A percentile compares a stretch with the other conserved stretches of the same genome.
phyloP scores from a whole-genome alignment of 2,329 filamentous ascomycete genomes.

The Setomelanomma holmii region DNA sequence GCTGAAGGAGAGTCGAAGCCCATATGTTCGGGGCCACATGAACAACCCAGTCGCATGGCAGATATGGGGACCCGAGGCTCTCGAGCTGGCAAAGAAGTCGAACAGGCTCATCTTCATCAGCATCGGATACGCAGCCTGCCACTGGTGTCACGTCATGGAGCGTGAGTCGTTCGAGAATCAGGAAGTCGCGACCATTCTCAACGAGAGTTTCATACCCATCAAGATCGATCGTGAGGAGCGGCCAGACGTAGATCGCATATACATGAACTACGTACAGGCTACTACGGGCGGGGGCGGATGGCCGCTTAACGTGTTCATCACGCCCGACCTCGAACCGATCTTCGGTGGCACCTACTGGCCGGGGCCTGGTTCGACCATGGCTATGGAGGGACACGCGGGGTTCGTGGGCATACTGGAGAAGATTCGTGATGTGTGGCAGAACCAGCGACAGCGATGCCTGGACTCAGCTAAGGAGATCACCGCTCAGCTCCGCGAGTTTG shows the following conservation, averaged over 20 bases:
- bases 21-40: slow-evolving; percentile 76
- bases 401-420: slow-evolving; percentile 86
- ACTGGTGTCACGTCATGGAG: slow-evolving; percentile 91
- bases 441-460: slow-evolving; percentile 82
- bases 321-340: slow-evolving; percentile 88
- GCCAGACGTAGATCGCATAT: slow-evolving; percentile 92
- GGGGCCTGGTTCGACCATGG: slow-evolving; percentile 69
- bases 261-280: slow-evolving; percentile 98
- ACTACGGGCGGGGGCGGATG: slow-evolving; percentile 90
- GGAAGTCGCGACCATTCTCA: slow-evolving; percentile 81
- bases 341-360: slow-evolving; percentile 98
- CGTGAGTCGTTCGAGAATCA: slow-evolving; percentile 88
- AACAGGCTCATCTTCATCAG: slow-evolving; percentile 93
- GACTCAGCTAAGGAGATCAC: slow-evolving; percentile 85
- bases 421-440: slow-evolving; percentile 75
- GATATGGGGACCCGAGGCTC: slow-evolving; percentile 77
- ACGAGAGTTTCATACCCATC: slow-evolving; percentile 86
- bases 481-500: slow-evolving; percentile 81
- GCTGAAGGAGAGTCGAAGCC: slow-evolving; percentile 67
- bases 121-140: slow-evolving; percentile 93
- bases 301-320: slow-evolving; percentile 97
- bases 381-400: slow-evolving; percentile 66
- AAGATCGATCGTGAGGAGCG: slow-evolving; percentile 93
- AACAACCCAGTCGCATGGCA: slow-evolving; percentile 92
- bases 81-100: slow-evolving; percentile 77